phyloP scores from a whole-genome alignment of 1,284 basidiomycete genomes.

The Trametes polyzona region DNA sequence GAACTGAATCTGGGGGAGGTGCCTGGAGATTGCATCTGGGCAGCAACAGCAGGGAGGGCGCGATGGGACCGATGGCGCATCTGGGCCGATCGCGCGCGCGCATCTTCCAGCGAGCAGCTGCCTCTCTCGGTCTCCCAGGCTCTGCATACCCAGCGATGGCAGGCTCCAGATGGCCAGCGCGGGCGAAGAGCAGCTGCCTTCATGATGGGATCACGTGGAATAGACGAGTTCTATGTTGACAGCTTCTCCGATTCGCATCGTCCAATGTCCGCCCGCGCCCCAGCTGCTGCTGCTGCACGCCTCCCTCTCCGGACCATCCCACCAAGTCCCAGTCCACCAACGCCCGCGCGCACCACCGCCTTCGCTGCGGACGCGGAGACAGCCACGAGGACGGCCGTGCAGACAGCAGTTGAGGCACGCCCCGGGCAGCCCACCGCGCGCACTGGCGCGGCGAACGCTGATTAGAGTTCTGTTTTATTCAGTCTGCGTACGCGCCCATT shows the following conservation, averaged over 20 bases:
- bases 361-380: no score
- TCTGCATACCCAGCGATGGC: no score
- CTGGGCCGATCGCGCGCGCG: not conserved
- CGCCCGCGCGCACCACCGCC: no score
- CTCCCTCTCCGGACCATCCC: not conserved
- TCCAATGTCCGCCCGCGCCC: conserved; percentile 19
- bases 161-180: no score
- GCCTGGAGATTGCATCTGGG: conserved; percentile 23
- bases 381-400: no score
- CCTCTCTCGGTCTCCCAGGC: no score
- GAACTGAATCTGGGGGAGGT: conserved; percentile 18
- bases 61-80: not conserved
- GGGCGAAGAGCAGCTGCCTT: not conserved
- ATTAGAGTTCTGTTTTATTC: conserved; percentile 16
- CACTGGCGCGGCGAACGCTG: not conserved
- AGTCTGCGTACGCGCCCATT: conserved; percentile 3
- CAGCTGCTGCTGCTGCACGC: no score
- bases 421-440: not conserved
- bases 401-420: no score
- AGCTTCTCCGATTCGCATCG: conserved; percentile 31
- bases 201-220: conserved; percentile 24
- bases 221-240: conserved; percentile 10
- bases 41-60: not conserved
- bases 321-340: no score
- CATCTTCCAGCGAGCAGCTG: no score